Percentiles rank a stretch among this genome's conserved stretches.
Conservation (phyloP, 257 asterid genomes). For the Nicotiana tomentosiformis region DNA sequence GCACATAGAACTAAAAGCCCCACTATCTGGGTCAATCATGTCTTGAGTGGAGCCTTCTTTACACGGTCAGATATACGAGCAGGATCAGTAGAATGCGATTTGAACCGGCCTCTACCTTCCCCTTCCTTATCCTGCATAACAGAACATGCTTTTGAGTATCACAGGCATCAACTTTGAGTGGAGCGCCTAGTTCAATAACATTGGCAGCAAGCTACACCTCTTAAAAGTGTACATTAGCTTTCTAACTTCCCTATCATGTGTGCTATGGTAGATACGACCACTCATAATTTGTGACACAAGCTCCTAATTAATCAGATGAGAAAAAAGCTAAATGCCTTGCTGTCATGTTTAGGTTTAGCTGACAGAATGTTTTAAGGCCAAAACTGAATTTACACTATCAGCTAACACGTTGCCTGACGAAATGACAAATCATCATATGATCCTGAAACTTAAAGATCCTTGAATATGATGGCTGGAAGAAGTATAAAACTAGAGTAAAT, state of each 20-base stretch:
- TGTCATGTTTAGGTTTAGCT: background rate
- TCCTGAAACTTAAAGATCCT: background rate
- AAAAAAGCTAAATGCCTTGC: background rate
- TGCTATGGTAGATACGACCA: background rate
- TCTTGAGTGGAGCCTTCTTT: conserved; percentile 92
- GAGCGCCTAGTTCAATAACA: background rate
- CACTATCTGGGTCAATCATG: conserved; percentile 19
- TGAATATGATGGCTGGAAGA: background rate
- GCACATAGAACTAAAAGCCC: background rate
- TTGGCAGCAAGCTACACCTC: background rate
- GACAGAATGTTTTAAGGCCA: background rate
- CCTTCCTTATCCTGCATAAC: conserved; percentile 65
- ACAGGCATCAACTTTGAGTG: background rate
- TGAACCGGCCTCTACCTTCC: conserved; percentile 82
- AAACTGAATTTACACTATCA: background rate
- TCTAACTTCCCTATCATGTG: background rate
- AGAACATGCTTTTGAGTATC: background rate
- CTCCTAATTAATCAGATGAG: background rate
- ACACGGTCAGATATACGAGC: conserved; percentile 86
- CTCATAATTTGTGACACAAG: background rate
- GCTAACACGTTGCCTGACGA: background rate
- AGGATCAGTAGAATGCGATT: conserved; percentile 82
- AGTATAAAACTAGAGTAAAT: background rate
- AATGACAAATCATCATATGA: background rate
- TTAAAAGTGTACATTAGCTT: background rate